These are phyloP conservation scores for Chloromonas sp. DNA, from an alignment of 163 green algal species.

Conservation along the genomic window DNA sequence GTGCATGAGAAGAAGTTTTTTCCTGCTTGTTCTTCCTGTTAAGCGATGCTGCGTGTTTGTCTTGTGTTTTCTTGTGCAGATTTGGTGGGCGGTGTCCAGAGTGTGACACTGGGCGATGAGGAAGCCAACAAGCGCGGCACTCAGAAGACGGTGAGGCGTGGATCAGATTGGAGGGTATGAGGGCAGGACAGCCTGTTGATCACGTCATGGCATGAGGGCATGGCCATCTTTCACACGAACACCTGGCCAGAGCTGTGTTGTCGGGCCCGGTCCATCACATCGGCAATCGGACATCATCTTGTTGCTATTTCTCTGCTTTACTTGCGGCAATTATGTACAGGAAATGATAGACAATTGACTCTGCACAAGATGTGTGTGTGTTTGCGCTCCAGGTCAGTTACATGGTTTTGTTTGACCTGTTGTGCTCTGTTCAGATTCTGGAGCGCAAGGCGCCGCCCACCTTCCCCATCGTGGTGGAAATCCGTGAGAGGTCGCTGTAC, in stretches of 20 bases:
- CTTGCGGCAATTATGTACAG: too few species aligned
- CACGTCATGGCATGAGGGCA: too few species aligned
- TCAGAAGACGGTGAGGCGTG: constrained; percentile 67
- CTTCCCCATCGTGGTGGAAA: constrained; percentile 88
- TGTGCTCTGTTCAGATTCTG: constrained; percentile 33
- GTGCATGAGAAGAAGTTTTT: constrained; percentile 25
- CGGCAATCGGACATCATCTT: too few species aligned
- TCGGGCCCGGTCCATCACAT: too few species aligned
- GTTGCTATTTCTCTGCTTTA: too few species aligned
- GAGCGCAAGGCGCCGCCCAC: constrained; percentile 81
- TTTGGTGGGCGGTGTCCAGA: constrained; percentile 71
- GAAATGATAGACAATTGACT: too few species aligned
- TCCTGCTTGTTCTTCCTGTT: constrained; percentile 52
- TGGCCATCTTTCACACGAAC: too few species aligned
- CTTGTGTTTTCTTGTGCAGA: constrained; percentile 55
- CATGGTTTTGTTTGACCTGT: neutral
- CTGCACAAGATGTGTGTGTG: neutral
- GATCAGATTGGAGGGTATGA: too few species aligned
- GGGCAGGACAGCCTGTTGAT: too few species aligned
- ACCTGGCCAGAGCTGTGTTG: too few species aligned
- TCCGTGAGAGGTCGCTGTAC: constrained; percentile 75
- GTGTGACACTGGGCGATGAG: constrained; percentile 82
- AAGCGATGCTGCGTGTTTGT: constrained; percentile 21
- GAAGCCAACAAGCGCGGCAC: constrained; percentile 65
- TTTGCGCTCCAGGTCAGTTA: neutral